Conservation (phyloP, 1,284 basidiomycete species). For the Boletus sp. region DNA sequence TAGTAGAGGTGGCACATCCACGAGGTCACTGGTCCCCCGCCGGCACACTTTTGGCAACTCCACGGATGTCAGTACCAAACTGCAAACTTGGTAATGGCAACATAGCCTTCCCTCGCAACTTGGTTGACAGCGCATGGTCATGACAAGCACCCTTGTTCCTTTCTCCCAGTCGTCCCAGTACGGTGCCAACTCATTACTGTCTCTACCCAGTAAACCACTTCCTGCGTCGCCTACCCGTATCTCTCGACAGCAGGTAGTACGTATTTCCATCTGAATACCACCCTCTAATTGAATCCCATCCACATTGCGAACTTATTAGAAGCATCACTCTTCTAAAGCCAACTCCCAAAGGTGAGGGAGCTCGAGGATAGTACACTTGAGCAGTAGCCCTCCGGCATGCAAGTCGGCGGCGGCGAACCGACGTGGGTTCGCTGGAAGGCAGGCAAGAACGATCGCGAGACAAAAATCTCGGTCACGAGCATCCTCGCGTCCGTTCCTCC, state of each 20-base stretch:
- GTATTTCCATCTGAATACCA: conserved; percentile 49
- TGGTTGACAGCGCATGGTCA: too few relatives aligned
- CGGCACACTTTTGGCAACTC: too few relatives aligned
- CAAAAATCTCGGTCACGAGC: conserved; percentile 49
- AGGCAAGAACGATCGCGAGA: conserved; percentile 47
- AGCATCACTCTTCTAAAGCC: conserved; percentile 53
- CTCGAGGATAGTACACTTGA: conserved; percentile 55
- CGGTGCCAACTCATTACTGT: conserved; percentile 45
- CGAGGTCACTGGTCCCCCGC: too few relatives aligned
- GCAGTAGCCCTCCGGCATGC: conserved; percentile 58
- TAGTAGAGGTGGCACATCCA: too few relatives aligned
- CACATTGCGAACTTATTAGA: conserved; percentile 52
- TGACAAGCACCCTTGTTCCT: conserved; percentile 39
- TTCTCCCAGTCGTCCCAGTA: conserved; percentile 66
- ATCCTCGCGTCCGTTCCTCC: conserved; percentile 17
- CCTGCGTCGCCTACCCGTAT: conserved; percentile 25
- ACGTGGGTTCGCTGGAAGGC: conserved; percentile 64
- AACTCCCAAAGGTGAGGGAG: conserved; percentile 42
- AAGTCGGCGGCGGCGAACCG: too few relatives aligned
- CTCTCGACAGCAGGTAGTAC: conserved; percentile 37
- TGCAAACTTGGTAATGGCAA: too few relatives aligned
- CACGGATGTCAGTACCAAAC: too few relatives aligned
- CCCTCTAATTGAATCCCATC: conserved; percentile 60
- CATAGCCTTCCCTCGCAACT: too few relatives aligned
- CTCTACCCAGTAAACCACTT: conserved; percentile 43